These are phyloP conservation scores for Closterium sp. DNA, from an alignment of 139 green algal genomes.

Conservation along the genomic window DNA sequence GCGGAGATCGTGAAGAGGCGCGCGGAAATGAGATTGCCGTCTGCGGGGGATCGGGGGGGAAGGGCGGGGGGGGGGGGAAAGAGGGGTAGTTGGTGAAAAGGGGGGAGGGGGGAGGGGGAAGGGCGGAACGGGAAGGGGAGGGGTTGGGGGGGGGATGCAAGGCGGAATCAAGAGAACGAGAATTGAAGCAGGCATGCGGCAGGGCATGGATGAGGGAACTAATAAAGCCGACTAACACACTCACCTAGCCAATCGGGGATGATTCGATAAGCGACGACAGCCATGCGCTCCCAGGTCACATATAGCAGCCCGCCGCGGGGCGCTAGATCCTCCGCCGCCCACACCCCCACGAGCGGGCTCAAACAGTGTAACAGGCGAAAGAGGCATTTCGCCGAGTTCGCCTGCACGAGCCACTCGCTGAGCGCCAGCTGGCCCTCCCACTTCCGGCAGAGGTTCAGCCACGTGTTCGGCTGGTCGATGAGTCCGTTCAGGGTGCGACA, in stretches of 20 bases:
- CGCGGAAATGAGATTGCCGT: not conserved
- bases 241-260: constrained; percentile 26
- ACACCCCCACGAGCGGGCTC: constrained; percentile 5
- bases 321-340: constrained; percentile 6
- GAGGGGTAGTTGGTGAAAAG: no score
- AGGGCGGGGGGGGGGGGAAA: not conserved
- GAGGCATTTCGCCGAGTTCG: constrained; percentile 13
- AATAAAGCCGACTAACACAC: not conserved
- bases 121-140: no score
- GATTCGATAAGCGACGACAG: constrained; percentile 16
- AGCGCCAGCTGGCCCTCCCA: constrained; percentile 1
- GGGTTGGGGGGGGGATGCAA: no score
- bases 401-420: not conserved
- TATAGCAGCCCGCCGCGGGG: constrained; percentile 19
- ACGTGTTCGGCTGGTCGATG: not conserved
- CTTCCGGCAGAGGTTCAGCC: constrained; percentile 11
- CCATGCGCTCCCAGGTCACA: constrained; percentile 22
- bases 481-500: not conserved
- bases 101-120: not conserved
- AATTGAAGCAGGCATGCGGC: no score
- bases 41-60: not conserved
- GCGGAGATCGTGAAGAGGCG: not conserved
- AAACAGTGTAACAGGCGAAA: constrained; percentile 2
- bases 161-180: no score
- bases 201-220: no score